Percentiles rank a stretch among this genome's conserved stretches.
phyloP scores from a whole-genome alignment of 139 green algal species.

The Coelastrella sp. region DNA sequence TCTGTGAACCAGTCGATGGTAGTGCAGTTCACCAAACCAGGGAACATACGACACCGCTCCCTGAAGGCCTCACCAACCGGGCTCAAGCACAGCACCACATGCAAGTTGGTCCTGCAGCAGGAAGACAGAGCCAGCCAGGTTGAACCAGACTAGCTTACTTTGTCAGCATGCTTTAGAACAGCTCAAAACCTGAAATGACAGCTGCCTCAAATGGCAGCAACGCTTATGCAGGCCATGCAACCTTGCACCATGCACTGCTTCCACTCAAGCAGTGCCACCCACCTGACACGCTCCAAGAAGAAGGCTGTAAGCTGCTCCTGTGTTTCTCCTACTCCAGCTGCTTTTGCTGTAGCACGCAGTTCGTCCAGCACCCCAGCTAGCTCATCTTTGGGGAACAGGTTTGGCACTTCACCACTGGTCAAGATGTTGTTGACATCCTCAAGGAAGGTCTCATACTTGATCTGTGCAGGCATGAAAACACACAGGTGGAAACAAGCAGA shows the following conservation, averaged over 20 bases:
- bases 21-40: slow-evolving; percentile 89
- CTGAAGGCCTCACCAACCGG: slow-evolving; percentile 92
- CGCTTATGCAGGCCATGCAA: too few species aligned
- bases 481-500: too few species aligned
- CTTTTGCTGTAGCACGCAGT: slow-evolving; percentile 76
- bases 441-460: slow-evolving; percentile 87
- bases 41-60: slow-evolving; percentile 88
- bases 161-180: too few species aligned
- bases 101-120: slow-evolving; percentile 80
- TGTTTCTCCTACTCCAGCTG: slow-evolving; percentile 65
- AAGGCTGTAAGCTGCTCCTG: slow-evolving; percentile 80
- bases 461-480: slow-evolving; percentile 4
- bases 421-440: slow-evolving; percentile 94
- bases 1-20: slow-evolving; percentile 86
- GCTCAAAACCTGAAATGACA: too few species aligned
- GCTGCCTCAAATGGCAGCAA: too few species aligned
- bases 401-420: slow-evolving; percentile 83
- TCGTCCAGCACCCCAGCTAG: slow-evolving; percentile 81
- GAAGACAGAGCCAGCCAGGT: not conserved
- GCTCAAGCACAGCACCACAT: slow-evolving; percentile 93
- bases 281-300: slow-evolving; percentile 82
- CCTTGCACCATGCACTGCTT: too few species aligned
- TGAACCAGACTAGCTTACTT: too few species aligned
- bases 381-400: slow-evolving; percentile 87
- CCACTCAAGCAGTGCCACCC: not conserved